Conservation (phyloP, 164 flowering plant species). For the Berberis vulgaris region DNA sequence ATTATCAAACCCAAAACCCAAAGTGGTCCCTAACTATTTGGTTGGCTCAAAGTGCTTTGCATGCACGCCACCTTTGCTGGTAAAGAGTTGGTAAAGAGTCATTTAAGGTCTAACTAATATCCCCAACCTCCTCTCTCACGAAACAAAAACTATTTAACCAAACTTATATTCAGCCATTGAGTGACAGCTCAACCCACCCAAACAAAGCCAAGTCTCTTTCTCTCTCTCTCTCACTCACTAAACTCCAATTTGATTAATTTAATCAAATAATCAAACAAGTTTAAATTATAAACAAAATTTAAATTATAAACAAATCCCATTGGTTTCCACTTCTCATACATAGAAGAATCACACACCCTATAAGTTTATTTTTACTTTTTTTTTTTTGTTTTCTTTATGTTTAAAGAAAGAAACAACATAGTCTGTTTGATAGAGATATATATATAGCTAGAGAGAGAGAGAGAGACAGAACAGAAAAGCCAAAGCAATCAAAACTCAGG, state of each 20-base stretch:
- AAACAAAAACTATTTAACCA: slow-evolving; percentile 5
- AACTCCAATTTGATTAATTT: not conserved
- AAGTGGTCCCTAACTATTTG: not conserved
- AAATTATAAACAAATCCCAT: not conserved
- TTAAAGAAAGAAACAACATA: not conserved
- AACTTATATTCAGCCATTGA: slow-evolving; percentile 12
- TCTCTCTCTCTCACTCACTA: not conserved
- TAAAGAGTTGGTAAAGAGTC: slow-evolving; percentile 17
- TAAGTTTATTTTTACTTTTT: too few species aligned
- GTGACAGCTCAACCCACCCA: slow-evolving; percentile 29
- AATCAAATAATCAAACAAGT: not conserved
- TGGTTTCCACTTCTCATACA: not conserved
- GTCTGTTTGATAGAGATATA: too few species aligned
- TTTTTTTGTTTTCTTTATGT: not conserved
- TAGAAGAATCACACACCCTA: not conserved
- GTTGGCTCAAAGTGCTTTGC: not conserved
- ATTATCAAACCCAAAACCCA: too few species aligned
- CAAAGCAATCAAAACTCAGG: slow-evolving; percentile 8
- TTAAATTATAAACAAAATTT: not conserved
- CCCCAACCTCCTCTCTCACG: not conserved
- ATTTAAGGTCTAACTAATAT: slow-evolving; percentile 8
- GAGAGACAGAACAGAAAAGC: slow-evolving; percentile 2
- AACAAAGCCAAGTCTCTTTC: slow-evolving; percentile 16
- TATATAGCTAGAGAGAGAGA: not conserved
- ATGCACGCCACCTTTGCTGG: slow-evolving; percentile 4